Percentiles rank a stretch among this genome's conserved stretches.
Conservation (phyloP, 495 filamentous ascomycete genomes). For the Xanthoparmelia taractica region DNA sequence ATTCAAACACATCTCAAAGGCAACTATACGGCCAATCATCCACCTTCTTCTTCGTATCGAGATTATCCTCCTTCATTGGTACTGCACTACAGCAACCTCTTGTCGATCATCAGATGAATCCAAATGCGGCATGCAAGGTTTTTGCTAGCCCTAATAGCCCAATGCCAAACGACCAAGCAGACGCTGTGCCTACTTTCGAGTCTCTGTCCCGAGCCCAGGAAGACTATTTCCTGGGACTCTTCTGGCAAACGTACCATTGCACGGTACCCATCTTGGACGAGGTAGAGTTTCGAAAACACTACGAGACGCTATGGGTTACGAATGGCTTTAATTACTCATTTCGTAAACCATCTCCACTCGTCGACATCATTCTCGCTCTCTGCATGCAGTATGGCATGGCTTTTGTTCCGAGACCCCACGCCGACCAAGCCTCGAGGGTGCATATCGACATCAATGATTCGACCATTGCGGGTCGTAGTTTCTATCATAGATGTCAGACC, state of each 20-base stretch:
- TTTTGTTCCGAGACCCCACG: conserved; percentile 20
- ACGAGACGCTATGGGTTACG: conserved; percentile 40
- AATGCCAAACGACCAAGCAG: neutral
- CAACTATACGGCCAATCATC: conserved; percentile 33
- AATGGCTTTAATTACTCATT: conserved; percentile 18
- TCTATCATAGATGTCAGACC: conserved; percentile 40
- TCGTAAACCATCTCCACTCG: conserved; percentile 44
- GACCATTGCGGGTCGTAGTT: conserved; percentile 39
- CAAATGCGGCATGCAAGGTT: conserved; percentile 19
- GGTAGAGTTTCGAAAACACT: conserved; percentile 40
- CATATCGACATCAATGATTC: conserved; percentile 32
- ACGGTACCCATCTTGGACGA: conserved; percentile 39
- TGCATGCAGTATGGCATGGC: conserved; percentile 47
- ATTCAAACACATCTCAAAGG: conserved; percentile 20
- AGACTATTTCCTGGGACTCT: conserved; percentile 42
- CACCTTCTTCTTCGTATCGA: conserved; percentile 29
- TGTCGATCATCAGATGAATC: conserved; percentile 20
- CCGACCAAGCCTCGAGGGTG: neutral
- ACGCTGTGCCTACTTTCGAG: conserved; percentile 14
- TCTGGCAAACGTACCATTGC: conserved; percentile 43
- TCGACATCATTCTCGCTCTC: conserved; percentile 48
- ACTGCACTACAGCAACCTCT: conserved; percentile 29
- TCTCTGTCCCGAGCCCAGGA: conserved; percentile 36
- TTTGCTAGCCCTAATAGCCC: conserved; percentile 14
- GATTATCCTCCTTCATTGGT: conserved; percentile 30